Conservation (phyloP, 257 asterid species). For the Solanum bukasovii region DNA sequence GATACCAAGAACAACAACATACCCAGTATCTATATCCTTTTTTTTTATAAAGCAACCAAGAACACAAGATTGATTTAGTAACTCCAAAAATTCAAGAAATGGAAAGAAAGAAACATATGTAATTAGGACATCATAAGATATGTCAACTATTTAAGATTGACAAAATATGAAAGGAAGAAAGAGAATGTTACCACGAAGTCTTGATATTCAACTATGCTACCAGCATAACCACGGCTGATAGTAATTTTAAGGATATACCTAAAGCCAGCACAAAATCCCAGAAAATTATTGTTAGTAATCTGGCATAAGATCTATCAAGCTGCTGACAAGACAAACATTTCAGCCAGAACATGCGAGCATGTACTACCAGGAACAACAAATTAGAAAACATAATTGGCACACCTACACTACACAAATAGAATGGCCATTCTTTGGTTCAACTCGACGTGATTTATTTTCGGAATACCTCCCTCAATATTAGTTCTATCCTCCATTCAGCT, state of each 20-base stretch:
- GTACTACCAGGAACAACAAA: not conserved
- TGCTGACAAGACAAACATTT: not conserved
- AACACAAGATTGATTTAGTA: not conserved
- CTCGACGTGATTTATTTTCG: not conserved
- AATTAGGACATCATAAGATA: not conserved
- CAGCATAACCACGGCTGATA: constrained; percentile 86
- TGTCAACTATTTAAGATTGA: not conserved
- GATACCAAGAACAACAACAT: not conserved
- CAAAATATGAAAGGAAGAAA: not conserved
- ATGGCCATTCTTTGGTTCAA: not conserved
- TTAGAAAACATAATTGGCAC: not conserved
- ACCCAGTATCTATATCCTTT: not conserved
- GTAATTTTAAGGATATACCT: constrained; percentile 94
- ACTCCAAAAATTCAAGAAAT: not conserved
- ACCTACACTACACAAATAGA: not conserved
- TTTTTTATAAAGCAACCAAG: not conserved
- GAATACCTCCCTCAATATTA: not conserved
- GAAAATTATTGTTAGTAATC: not conserved
- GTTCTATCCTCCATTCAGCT: not conserved
- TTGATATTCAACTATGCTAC: constrained; percentile 88
- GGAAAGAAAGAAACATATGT: not conserved
- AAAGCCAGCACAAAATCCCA: not conserved
- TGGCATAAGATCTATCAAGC: not conserved
- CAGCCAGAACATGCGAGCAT: not conserved
- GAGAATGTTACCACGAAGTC: constrained; percentile 67